Percentiles rank a stretch among this genome's conserved stretches.
Conservation (phyloP, 2,329 filamentous ascomycete genomes). For the Talaromyces sp. region DNA sequence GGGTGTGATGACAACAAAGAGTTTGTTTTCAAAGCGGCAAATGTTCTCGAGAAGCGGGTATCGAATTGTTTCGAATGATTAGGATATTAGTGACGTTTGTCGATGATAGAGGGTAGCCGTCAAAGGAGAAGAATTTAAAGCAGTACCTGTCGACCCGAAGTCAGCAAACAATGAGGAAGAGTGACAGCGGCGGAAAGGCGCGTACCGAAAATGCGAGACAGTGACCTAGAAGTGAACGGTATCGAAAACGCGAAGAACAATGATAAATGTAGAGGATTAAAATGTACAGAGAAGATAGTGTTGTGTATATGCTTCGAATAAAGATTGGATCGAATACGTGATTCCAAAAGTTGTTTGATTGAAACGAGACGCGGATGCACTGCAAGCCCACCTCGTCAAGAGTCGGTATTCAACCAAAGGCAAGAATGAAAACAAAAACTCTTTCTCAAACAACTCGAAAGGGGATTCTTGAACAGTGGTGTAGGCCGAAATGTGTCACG, state of each 20-base stretch:
- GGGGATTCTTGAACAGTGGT: not conserved
- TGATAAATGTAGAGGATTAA: constrained; percentile 18
- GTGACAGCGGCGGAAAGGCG: not conserved
- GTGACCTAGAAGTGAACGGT: constrained; percentile 15
- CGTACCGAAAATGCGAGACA: constrained; percentile 20
- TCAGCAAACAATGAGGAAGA: not conserved
- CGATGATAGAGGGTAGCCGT: constrained; percentile 7
- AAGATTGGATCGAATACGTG: not conserved
- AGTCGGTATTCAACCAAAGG: constrained; percentile 20
- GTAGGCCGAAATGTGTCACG: constrained; percentile 2
- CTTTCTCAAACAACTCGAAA: not conserved
- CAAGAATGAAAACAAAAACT: constrained; percentile 17
- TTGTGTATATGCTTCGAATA: constrained; percentile 17
- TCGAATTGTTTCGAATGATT: constrained; percentile 5
- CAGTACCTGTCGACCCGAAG: not conserved
- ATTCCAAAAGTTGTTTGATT: not conserved
- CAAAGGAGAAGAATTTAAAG: constrained; percentile 13
- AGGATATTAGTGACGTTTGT: constrained; percentile 8
- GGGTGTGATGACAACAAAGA: constrained; percentile 4
- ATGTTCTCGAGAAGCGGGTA: constrained; percentile 4
- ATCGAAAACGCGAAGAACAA: constrained; percentile 12
- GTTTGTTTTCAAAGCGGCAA: not conserved
- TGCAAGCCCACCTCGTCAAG: constrained; percentile 33
- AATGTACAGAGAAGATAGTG: constrained; percentile 15
- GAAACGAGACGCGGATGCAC: constrained; percentile 28